These are phyloP conservation scores for Sistotremastrum niveocremeum DNA, from an alignment of 768 basidiomycete species.

Conservation along the genomic window DNA sequence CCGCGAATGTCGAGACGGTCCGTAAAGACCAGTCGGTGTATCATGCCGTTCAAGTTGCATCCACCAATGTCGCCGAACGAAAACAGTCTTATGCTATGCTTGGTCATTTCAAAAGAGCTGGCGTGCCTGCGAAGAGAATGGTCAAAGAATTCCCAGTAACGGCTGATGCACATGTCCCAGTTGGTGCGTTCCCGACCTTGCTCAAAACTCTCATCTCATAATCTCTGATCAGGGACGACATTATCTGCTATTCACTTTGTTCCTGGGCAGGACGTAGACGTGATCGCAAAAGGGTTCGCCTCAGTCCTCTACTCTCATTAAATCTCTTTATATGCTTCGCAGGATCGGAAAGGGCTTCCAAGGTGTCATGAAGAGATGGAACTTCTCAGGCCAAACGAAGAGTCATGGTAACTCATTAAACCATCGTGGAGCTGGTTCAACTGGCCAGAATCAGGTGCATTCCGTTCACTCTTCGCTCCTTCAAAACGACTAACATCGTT, in stretches of 20 bases:
- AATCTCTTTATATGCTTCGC: not conserved
- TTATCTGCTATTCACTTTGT: conserved; percentile 91
- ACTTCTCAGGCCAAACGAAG: conserved; percentile 80
- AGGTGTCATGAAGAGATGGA: conserved; percentile 94
- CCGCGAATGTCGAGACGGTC: conserved; percentile 55
- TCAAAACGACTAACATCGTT: conserved; percentile 4
- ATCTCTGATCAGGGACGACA: conserved; percentile 52
- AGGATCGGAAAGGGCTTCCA: conserved; percentile 97
- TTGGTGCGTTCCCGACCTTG: conserved; percentile 44
- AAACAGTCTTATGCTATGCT: conserved; percentile 67
- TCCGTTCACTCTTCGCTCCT: not conserved
- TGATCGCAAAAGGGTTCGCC: conserved; percentile 75
- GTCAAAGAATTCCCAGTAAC: conserved; percentile 86
- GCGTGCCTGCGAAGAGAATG: conserved; percentile 67
- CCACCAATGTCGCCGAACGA: conserved; percentile 59
- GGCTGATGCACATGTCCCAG: conserved; percentile 75
- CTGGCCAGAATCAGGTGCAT: conserved; percentile 83
- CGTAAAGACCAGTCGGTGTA: conserved; percentile 59
- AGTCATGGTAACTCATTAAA: conserved; percentile 95
- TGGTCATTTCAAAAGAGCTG: conserved; percentile 80
- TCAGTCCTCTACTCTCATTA: not conserved
- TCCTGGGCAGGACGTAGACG: conserved; percentile 92
- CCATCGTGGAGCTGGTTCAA: conserved; percentile 86
- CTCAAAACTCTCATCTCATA: not conserved
- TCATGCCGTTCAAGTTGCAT: conserved; percentile 90